These are phyloP conservation scores for Sporothrix humicola DNA, from an alignment of 2,329 filamentous ascomycete species.

Conservation along the genomic window DNA sequence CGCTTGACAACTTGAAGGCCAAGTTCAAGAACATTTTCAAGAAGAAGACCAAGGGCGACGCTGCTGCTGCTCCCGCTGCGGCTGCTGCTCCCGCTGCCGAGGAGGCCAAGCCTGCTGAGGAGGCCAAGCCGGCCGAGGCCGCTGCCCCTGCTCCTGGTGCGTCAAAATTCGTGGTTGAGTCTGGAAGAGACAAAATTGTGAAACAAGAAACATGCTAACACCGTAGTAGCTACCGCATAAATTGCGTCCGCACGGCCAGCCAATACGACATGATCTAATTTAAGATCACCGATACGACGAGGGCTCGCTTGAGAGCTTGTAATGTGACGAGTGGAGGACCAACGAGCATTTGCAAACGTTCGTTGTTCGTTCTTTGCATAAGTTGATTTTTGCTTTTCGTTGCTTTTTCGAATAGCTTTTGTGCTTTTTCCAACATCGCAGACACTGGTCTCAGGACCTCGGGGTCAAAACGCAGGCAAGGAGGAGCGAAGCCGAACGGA, in stretches of 20 bases:
- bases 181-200: no score
- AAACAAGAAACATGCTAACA: background rate
- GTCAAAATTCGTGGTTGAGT: background rate
- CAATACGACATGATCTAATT: no score
- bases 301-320: background rate
- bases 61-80: conserved; percentile 34
- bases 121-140: conserved; percentile 28
- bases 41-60: conserved; percentile 48
- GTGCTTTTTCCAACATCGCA: background rate
- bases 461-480: background rate
- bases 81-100: conserved; percentile 37
- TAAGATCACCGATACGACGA: background rate
- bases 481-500: background rate
- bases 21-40: conserved; percentile 62
- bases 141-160: conserved; percentile 20
- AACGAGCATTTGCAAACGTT: background rate
- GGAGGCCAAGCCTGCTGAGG: conserved; percentile 42
- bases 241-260: no score
- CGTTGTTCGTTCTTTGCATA: background rate
- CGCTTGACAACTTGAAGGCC: conserved; percentile 61
- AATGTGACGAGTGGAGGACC: conserved; percentile 8
- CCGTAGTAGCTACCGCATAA: background rate
- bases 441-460: background rate
- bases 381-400: background rate
- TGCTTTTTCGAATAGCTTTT: background rate